Percentiles rank a stretch among this genome's conserved stretches.
These are phyloP conservation scores for Gossypium schwendimanii DNA, from an alignment of 441 rosid species.

Conservation along the genomic window DNA sequence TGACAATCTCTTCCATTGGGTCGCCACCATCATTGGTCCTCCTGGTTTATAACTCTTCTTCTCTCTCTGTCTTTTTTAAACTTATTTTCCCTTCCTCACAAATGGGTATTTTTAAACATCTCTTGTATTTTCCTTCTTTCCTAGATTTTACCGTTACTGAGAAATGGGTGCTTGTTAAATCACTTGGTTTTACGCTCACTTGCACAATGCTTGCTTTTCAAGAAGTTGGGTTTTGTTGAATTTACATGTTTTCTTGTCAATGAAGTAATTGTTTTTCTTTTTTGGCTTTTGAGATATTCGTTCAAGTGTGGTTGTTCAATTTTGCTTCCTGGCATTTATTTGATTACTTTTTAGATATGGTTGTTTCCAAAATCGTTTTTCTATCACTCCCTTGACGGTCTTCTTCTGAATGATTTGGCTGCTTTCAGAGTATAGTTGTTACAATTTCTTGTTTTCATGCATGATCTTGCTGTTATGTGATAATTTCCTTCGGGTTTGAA, in stretches of 20 bases:
- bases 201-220: background rate
- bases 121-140: background rate
- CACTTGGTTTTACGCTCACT: background rate
- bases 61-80: background rate
- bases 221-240: background rate
- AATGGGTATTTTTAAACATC: background rate
- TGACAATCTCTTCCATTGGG: conserved; percentile 87
- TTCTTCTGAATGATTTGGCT: background rate
- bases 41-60: conserved; percentile 34
- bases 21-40: conserved; percentile 77
- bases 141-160: conserved; percentile 1
- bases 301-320: background rate
- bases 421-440: background rate
- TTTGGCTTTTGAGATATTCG: background rate
- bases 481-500: background rate
- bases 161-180: background rate
- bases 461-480: background rate
- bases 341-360: background rate
- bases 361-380: background rate
- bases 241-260: background rate
- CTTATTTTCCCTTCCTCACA: background rate
- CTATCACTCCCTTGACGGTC: background rate
- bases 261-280: background rate
- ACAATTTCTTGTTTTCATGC: background rate
- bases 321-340: background rate